phyloP scores from a whole-genome alignment of 1,284 basidiomycete species.

The Sporisorium iseilematis-ciliati region DNA sequence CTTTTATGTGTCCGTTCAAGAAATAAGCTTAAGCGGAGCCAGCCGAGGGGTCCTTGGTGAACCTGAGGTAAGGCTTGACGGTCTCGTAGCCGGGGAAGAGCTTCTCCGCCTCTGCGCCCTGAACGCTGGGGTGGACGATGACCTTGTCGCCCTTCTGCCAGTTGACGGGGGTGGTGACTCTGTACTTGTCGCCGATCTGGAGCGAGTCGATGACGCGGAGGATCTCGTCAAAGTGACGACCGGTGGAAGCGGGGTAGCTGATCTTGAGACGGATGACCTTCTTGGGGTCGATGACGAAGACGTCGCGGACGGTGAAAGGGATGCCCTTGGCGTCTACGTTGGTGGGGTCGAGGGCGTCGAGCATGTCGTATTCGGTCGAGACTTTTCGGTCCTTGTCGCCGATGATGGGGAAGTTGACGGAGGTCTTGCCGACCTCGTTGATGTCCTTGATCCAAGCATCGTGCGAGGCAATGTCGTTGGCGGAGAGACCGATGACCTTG shows the following conservation, averaged over 20 bases:
- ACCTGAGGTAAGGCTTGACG: slow-evolving; percentile 74
- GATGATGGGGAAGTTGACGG: slow-evolving; percentile 93
- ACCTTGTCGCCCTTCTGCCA: slow-evolving; percentile 94
- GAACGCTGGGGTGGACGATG: slow-evolving; percentile 91
- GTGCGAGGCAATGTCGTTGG: slow-evolving; percentile 86
- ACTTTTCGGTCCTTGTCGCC: slow-evolving; percentile 86
- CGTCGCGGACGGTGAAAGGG: slow-evolving; percentile 74
- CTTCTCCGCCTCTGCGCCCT: slow-evolving; percentile 86
- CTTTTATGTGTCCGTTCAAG: neutral
- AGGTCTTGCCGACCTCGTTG: slow-evolving; percentile 80
- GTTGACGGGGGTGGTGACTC: slow-evolving; percentile 80
- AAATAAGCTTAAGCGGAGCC: slow-evolving; percentile 9
- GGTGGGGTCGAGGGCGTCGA: slow-evolving; percentile 92
- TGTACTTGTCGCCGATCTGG: slow-evolving; percentile 82
- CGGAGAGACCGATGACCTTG: slow-evolving; percentile 82
- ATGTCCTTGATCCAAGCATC: slow-evolving; percentile 88
- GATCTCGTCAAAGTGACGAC: slow-evolving; percentile 80
- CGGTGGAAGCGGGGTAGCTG: slow-evolving; percentile 77
- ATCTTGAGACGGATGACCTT: slow-evolving; percentile 78
- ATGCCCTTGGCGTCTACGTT: slow-evolving; percentile 91
- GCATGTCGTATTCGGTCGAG: slow-evolving; percentile 82
- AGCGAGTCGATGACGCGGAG: slow-evolving; percentile 86
- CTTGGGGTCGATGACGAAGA: slow-evolving; percentile 69
- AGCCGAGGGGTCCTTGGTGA: slow-evolving; percentile 69
- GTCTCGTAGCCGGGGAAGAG: slow-evolving; percentile 79